phyloP scores from a whole-genome alignment of 257 asterid species.

The Nicotiana otophora region DNA sequence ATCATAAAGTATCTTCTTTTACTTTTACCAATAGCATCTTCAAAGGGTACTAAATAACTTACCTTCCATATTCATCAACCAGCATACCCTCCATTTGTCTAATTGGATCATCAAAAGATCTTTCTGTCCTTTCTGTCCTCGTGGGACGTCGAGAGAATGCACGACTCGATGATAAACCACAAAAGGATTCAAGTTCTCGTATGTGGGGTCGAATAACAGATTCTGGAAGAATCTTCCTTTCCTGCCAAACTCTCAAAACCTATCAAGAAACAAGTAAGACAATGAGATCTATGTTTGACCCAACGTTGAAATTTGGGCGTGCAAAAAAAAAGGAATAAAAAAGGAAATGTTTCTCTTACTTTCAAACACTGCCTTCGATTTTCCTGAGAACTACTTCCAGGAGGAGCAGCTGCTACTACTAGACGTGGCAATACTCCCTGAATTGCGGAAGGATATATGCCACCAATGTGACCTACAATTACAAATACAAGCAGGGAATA shows the following conservation, averaged over 20 bases:
- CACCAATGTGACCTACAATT: slow-evolving; percentile 65
- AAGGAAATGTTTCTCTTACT: slow-evolving; percentile 35
- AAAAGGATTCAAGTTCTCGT: slow-evolving; percentile 70
- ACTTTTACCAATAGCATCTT: background rate
- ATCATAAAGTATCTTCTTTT: background rate
- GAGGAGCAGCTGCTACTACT: slow-evolving; percentile 86
- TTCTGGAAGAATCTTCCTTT: slow-evolving; percentile 78
- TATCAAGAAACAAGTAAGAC: slow-evolving; percentile 18
- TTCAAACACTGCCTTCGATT: slow-evolving; percentile 88
- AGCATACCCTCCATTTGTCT: slow-evolving; percentile 93
- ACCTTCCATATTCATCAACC: slow-evolving; percentile 97
- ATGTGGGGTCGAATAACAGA: slow-evolving; percentile 70
- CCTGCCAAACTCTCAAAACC: slow-evolving; percentile 96
- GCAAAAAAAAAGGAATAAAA: slow-evolving; percentile 7
- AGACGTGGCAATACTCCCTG: slow-evolving; percentile 72
- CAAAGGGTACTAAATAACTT: background rate
- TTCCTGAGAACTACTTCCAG: slow-evolving; percentile 66
- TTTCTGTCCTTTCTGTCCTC: slow-evolving; percentile 74
- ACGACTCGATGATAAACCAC: slow-evolving; percentile 55
- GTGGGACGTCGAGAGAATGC: slow-evolving; percentile 52
- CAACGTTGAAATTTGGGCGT: background rate
- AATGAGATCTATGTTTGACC: background rate
- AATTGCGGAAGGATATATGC: slow-evolving; percentile 71
- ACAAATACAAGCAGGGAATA: slow-evolving; percentile 18
- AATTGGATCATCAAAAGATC: slow-evolving; percentile 85